Conservation (phyloP, 164 flowering plant genomes). For the Paratinospora sagittata region DNA sequence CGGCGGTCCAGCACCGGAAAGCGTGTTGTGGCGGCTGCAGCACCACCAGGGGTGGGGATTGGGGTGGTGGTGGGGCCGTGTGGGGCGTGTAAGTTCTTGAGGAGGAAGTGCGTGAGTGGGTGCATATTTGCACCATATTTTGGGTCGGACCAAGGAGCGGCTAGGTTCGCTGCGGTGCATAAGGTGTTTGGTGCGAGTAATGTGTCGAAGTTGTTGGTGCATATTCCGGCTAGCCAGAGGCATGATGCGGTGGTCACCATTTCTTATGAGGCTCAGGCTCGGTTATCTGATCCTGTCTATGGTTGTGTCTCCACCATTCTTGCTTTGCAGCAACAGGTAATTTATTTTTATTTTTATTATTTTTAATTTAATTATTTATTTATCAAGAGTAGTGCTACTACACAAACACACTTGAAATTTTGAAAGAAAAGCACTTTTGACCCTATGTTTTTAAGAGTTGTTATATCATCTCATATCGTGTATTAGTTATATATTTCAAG, state of each 20-base stretch:
- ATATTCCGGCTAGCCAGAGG: conserved; percentile 61
- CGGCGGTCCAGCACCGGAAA: conserved; percentile 21
- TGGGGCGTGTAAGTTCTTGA: conserved; percentile 91
- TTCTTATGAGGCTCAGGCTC: conserved; percentile 83
- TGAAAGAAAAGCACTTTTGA: too few species aligned
- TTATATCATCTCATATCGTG: too few species aligned
- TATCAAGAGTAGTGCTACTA: too few species aligned
- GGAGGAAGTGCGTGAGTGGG: conserved; percentile 76
- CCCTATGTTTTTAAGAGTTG: too few species aligned
- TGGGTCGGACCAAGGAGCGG: conserved; percentile 85
- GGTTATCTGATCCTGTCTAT: conserved; percentile 84
- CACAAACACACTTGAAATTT: too few species aligned
- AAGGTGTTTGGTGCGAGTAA: conserved; percentile 94
- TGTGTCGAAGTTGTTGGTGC: conserved; percentile 71
- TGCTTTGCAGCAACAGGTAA: conserved; percentile 85
- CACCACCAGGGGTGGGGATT: not conserved
- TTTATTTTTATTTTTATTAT: too few species aligned
- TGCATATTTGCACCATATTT: conserved; percentile 88
- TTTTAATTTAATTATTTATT: too few species aligned
- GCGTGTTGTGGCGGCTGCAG: conserved; percentile 8
- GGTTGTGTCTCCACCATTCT: conserved; percentile 93
- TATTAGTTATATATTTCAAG: too few species aligned
- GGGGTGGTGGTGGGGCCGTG: conserved; percentile 60
- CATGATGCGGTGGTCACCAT: conserved; percentile 83
- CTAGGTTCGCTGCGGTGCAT: conserved; percentile 83